phyloP scores from a whole-genome alignment of 2,329 filamentous ascomycete genomes.

The Penicillium digitatum region DNA sequence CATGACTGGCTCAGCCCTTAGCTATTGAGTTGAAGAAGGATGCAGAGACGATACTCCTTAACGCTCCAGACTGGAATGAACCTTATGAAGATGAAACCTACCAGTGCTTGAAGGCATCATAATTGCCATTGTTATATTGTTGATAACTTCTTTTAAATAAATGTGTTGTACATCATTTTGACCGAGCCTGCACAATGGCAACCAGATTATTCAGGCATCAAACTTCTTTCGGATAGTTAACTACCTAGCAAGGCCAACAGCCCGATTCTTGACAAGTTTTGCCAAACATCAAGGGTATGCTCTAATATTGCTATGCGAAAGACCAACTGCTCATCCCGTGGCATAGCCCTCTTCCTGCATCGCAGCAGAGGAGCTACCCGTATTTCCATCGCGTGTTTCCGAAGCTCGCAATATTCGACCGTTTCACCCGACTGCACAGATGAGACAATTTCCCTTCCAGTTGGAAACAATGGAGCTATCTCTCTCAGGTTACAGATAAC shows the following conservation, averaged over 20 bases:
- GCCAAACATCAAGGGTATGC: not conserved
- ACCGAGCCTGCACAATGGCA: too few species aligned
- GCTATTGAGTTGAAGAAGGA: not conserved
- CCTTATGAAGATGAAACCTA: not conserved
- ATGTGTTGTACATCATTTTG: not conserved
- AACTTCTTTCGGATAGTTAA: not conserved
- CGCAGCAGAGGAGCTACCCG: not conserved
- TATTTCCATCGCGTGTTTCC: not conserved
- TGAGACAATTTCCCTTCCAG: slow-evolving; percentile 22
- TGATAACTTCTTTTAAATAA: not conserved
- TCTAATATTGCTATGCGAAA: slow-evolving; percentile 26
- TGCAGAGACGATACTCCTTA: not conserved
- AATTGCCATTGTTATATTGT: not conserved
- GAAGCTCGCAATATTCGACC: slow-evolving; percentile 6
- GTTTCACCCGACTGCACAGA: slow-evolving; percentile 16
- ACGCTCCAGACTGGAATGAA: too few species aligned
- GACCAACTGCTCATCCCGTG: slow-evolving; percentile 4
- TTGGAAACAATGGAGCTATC: slow-evolving; percentile 31
- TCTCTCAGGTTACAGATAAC: slow-evolving; percentile 22
- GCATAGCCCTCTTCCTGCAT: not conserved
- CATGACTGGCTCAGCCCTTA: not conserved
- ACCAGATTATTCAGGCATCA: not conserved
- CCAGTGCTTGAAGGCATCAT: not conserved
- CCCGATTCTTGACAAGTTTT: not conserved
- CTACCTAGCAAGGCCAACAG: not conserved